phyloP scores from a whole-genome alignment of 768 basidiomycete genomes.

The Pisolithus albus region DNA sequence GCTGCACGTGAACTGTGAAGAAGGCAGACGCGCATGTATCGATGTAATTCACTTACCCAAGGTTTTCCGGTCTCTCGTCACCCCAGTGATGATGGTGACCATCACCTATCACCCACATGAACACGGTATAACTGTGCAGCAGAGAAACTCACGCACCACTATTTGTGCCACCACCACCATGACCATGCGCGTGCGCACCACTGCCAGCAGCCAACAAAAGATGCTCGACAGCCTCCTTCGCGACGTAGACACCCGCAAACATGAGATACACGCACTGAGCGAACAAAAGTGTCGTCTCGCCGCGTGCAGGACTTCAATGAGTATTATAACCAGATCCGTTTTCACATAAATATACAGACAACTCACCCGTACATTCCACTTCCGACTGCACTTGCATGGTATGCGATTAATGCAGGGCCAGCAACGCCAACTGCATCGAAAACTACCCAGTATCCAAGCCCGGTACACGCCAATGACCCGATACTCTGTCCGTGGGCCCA shows the following conservation, averaged over 20 bases:
- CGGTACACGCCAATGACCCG: constrained; percentile 83
- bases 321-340: not conserved
- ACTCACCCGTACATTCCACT: constrained; percentile 57
- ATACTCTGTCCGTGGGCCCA: constrained; percentile 90
- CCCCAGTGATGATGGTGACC: constrained; percentile 66
- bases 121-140: constrained; percentile 6
- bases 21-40: not conserved
- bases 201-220: constrained; percentile 73
- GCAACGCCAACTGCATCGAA: constrained; percentile 85
- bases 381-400: constrained; percentile 29
- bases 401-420: constrained; percentile 31
- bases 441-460: constrained; percentile 92
- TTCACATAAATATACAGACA: constrained; percentile 15
- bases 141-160: constrained; percentile 1
- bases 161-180: constrained; percentile 52
- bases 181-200: constrained; percentile 56
- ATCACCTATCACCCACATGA: constrained; percentile 23
- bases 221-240: constrained; percentile 95
- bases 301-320: constrained; percentile 48
- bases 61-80: constrained; percentile 36
- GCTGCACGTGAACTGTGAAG: constrained; percentile 23
- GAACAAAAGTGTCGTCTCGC: constrained; percentile 71
- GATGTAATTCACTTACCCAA: constrained; percentile 31
- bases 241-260: constrained; percentile 92
- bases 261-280: constrained; percentile 90